Percentiles rank a stretch among this genome's conserved stretches.
Evolutionary conservation across 768 basidiomycete genomes (phyloP).

Genomic region (Coprinopsis strossmayeri): DNA sequence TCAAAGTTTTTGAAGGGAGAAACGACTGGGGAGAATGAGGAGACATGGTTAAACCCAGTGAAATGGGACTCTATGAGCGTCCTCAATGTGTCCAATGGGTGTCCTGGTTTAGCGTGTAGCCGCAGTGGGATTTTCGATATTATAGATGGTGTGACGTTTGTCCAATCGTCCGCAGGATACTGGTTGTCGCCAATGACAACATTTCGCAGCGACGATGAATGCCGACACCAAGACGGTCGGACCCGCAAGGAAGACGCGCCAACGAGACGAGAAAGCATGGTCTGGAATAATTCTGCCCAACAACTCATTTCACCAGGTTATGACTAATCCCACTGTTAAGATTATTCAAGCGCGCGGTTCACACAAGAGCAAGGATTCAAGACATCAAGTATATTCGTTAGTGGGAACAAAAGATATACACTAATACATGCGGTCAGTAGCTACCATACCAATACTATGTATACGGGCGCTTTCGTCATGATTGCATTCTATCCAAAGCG

Average conservation of each 20-base stretch:
- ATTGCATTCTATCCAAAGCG: conserved; percentile 12
- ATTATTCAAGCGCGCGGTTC: no score
- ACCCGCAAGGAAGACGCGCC: conserved; percentile 7
- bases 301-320: neutral
- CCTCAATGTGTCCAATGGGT: conserved; percentile 86
- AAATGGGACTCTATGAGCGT: conserved; percentile 82
- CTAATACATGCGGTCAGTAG: neutral
- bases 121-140: conserved; percentile 70
- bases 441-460: neutral
- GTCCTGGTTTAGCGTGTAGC: conserved; percentile 69
- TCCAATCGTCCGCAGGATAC: conserved; percentile 72
- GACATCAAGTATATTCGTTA: neutral
- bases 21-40: conserved; percentile 83
- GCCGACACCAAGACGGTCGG: conserved; percentile 11
- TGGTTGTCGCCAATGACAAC: conserved; percentile 53
- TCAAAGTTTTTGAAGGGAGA: conserved; percentile 93
- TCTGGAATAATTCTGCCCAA: neutral
- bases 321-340: neutral
- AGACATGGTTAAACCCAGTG: conserved; percentile 61
- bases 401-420: neutral
- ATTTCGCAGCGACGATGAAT: conserved; percentile 9
- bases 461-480: neutral
- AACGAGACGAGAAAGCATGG: conserved; percentile 4
- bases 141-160: conserved; percentile 85
- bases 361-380: neutral